Evolutionary conservation across 768 basidiomycete species (phyloP).

Genomic region (Termitomyces sp.): DNA sequence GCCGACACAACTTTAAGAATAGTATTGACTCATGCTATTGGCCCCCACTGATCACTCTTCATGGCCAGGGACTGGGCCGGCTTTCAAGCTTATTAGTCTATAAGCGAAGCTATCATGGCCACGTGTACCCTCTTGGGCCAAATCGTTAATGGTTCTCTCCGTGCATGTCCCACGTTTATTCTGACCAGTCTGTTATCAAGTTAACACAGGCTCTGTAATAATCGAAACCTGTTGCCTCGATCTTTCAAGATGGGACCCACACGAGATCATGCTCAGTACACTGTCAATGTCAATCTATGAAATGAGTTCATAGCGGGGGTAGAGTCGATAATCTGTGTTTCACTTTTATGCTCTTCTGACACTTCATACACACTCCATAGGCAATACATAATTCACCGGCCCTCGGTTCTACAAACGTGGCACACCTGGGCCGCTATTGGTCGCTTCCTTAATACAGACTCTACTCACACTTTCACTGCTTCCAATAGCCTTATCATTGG

Average conservation of each 20-base stretch:
- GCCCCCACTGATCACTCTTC: too few relatives aligned
- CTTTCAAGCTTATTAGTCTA: not conserved
- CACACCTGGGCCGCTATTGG: too few relatives aligned
- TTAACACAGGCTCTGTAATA: not conserved
- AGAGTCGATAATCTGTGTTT: not conserved
- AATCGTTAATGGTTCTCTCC: not conserved
- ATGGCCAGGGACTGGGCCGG: not conserved
- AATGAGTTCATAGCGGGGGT: not conserved
- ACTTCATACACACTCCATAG: not conserved
- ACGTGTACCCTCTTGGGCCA: not conserved
- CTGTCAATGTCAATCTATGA: too few relatives aligned
- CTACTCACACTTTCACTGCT: too few relatives aligned
- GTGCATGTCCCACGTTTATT: not conserved
- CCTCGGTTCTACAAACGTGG: not conserved
- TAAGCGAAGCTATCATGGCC: not conserved
- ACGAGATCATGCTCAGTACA: too few relatives aligned
- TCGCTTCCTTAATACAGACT: too few relatives aligned
- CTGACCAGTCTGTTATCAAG: not conserved
- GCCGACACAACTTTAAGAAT: too few relatives aligned
- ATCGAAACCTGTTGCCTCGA: not conserved
- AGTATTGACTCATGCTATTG: too few relatives aligned
- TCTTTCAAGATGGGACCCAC: too few relatives aligned
- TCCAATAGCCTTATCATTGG: not conserved
- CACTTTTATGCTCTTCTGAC: not conserved
- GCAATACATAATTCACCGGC: not conserved